Base-by-base conservation (phyloP, 2,329 filamentous ascomycete genomes). In the Penicillium sp. region DNA sequence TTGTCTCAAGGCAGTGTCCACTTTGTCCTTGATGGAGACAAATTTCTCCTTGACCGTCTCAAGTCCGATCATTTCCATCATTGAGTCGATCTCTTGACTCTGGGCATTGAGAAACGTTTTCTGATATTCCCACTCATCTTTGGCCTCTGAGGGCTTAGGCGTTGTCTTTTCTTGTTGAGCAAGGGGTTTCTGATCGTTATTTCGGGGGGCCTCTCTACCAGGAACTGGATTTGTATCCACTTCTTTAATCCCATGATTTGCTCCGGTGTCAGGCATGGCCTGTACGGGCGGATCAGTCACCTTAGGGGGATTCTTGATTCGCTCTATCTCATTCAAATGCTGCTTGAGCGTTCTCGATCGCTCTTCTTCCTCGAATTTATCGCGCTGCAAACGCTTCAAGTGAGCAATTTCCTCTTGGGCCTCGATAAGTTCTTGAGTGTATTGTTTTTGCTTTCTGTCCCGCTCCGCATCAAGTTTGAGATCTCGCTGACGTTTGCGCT, bases 61-160 rank as follows among this genome's bases (percentile, higher is more conserved):
- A 0, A 92, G 74, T 0, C 89, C 88, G 45, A 87, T 83, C 83
- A 91, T 85, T 0, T 67, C 69, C 84, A 91, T 90, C 8, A 92
- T 64, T 0, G 74, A 65, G 58, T 91, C 87, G 0, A 91, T 63
- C 0, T 80, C 74, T 0, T 69, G 63, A 60, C 83, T 89, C 1
- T 64, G 62, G 0, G 79, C 78, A 1, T 75, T 75, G 30, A 85
- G 79, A 0, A 69, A 65, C 1, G 71, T 49, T 64, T 90, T 90
- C 62, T 85, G 77, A 1, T 73, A 65, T 14, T 85, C 71, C 88
- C 87, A 91, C 18, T 89, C 83, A 1, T 73, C 69, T 0, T 69
- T 68, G 0, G 82, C 77, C 28, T 64, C 59, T 40, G 67, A 67
- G 3, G 45, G 21, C 8, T 43, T 43, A 1, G 49, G 49, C 20